Conservation (phyloP, 441 rosid genomes). For the Euphorbia schlechtendalii region DNA sequence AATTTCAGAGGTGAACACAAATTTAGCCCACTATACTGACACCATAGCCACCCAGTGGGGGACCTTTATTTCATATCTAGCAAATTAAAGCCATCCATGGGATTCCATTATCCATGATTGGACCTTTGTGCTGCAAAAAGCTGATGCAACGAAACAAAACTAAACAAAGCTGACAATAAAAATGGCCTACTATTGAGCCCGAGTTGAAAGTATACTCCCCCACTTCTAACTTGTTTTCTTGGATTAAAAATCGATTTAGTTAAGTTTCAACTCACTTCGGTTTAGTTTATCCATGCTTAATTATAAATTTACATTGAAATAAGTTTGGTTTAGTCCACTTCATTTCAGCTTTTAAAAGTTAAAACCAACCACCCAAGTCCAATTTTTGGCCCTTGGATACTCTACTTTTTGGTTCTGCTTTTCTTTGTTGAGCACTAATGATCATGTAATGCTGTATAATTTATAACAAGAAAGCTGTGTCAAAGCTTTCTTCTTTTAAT, state of each 20-base stretch:
- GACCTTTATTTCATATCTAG: neutral
- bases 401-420: neutral
- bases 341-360: no score
- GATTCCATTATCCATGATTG: slow-evolving; percentile 22
- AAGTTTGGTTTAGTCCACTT: no score
- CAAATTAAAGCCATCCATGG: slow-evolving; percentile 11
- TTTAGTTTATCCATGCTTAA: no score
- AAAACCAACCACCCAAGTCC: neutral
- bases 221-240: no score
- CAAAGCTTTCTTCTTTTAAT: neutral
- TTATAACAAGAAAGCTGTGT: neutral
- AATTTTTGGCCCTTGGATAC: slow-evolving; percentile 1
- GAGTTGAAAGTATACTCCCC: neutral
- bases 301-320: no score
- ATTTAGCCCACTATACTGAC: slow-evolving; percentile 4
- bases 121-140: slow-evolving; percentile 25
- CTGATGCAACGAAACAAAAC: slow-evolving; percentile 9
- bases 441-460: neutral
- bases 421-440: neutral
- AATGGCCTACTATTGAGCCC: neutral
- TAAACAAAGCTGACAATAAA: neutral
- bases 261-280: no score
- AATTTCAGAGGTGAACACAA: neutral
- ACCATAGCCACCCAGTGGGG: neutral
- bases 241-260: no score